Evolutionary conservation across 495 filamentous ascomycete genomes (phyloP).

Genomic region (Cudoniella acicularis): DNA sequence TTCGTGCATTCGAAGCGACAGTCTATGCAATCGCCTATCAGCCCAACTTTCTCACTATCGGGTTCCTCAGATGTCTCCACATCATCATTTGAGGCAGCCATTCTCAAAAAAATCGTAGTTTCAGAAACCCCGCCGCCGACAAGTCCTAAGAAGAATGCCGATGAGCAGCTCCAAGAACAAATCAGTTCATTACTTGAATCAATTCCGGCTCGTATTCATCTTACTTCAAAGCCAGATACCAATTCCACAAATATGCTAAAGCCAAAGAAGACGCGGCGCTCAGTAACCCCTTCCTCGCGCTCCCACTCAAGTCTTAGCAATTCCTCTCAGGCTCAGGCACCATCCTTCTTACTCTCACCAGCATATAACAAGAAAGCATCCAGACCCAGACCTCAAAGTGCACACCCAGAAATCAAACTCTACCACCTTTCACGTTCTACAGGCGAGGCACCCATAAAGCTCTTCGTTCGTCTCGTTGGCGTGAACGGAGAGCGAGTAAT

Average conservation of each 20-base stretch:
- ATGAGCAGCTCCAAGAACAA: conserved; percentile 71
- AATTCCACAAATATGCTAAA: conserved; percentile 20
- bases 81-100: conserved; percentile 12
- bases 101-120: conserved; percentile 18
- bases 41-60: conserved; percentile 1
- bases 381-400: conserved; percentile 39
- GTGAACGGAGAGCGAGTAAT: conserved; percentile 90
- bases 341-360: conserved; percentile 67
- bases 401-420: conserved; percentile 71
- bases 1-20: neutral
- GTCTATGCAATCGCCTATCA: conserved; percentile 2
- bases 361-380: conserved; percentile 39
- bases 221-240: conserved; percentile 53
- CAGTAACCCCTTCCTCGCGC: conserved; percentile 38
- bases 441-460: conserved; percentile 80
- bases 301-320: conserved; percentile 29
- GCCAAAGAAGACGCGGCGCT: conserved; percentile 25
- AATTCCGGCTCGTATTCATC: conserved; percentile 75
- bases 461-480: conserved; percentile 89
- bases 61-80: conserved; percentile 6
- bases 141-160: conserved; percentile 42
- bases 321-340: conserved; percentile 53
- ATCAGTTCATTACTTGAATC: conserved; percentile 79
- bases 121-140: conserved; percentile 19
- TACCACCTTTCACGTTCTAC: conserved; percentile 88